A percentile compares a stretch with the other conserved stretches of the same genome.
These are phyloP conservation scores for Emergomyces pasteurianus DNA, from an alignment of 2,329 filamentous ascomycete species.

Conservation along the genomic window DNA sequence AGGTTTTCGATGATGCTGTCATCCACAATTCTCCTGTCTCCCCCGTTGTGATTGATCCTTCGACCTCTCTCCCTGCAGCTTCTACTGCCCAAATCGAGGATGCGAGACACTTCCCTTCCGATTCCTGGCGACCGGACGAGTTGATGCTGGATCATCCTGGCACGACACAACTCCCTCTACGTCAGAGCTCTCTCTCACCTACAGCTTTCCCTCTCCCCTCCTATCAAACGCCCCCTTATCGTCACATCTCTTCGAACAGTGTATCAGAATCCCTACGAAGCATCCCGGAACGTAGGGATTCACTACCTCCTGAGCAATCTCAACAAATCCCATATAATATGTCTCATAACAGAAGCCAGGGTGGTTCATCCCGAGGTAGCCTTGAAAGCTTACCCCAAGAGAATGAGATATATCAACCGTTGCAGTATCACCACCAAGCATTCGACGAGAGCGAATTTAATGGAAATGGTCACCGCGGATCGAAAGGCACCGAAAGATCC, in stretches of 20 bases:
- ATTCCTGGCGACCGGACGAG: conserved; percentile 10
- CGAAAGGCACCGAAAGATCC: conserved; percentile 18
- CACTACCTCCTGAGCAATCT: conserved; percentile 6
- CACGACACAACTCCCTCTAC: conserved; percentile 12
- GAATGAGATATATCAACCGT: conserved; percentile 32
- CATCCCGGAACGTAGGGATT: conserved; percentile 16
- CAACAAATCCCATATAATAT: conserved; percentile 12
- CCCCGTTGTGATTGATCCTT: conserved; percentile 22
- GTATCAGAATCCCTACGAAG: conserved; percentile 26
- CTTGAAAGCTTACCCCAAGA: conserved; percentile 21
- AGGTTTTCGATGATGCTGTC: conserved; percentile 14
- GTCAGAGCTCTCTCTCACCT: conserved; percentile 15
- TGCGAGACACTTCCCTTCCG: conserved; percentile 6
- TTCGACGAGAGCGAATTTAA: conserved; percentile 26
- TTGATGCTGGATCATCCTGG: conserved; percentile 13
- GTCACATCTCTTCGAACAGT: conserved; percentile 24
- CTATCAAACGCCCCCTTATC: conserved; percentile 12
- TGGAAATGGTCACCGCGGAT: conserved; percentile 14
- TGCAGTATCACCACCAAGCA: conserved; percentile 42
- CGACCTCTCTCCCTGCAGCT: conserved; percentile 16
- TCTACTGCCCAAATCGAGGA: conserved; percentile 20
- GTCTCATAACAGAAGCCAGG: conserved; percentile 15
- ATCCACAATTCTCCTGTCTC: conserved; percentile 23
- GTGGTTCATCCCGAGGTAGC: conserved; percentile 24
- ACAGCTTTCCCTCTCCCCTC: background rate